A percentile compares a stretch with the other conserved stretches of the same genome.
phyloP scores from a whole-genome alignment of 2,329 filamentous ascomycete genomes.

The Blastomyces gilchristii region DNA sequence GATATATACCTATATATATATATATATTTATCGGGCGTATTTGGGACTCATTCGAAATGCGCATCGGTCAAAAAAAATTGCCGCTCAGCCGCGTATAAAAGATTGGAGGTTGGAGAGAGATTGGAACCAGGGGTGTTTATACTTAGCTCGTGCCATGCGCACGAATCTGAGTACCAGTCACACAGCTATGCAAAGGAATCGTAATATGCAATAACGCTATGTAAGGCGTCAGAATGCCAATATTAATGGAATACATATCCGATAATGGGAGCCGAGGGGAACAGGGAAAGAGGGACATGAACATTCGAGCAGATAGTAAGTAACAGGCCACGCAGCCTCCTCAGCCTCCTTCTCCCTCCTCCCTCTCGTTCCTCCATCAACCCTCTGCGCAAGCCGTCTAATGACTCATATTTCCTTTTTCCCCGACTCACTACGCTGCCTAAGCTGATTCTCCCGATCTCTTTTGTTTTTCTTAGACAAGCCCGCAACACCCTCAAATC shows the following conservation, averaged over 20 bases:
- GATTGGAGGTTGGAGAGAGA: background rate
- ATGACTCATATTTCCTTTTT: constrained; percentile 2
- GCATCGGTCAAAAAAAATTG: background rate
- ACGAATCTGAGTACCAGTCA: background rate
- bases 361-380: background rate
- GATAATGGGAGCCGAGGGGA: background rate
- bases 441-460: background rate
- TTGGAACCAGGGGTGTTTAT: background rate
- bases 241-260: background rate
- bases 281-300: background rate
- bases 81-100: background rate
- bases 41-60: background rate
- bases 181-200: background rate
- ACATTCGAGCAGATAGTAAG: background rate
- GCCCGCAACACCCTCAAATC: background rate
- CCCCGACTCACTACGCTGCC: background rate
- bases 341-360: background rate
- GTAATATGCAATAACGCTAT: background rate
- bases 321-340: background rate
- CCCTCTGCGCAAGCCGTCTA: background rate
- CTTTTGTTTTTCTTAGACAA: background rate
- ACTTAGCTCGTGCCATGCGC: background rate
- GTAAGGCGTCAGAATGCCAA: background rate
- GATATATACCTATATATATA: background rate
- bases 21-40: background rate